Conservation (phyloP, 768 basidiomycete species). For the Rhizopogon rudus region DNA sequence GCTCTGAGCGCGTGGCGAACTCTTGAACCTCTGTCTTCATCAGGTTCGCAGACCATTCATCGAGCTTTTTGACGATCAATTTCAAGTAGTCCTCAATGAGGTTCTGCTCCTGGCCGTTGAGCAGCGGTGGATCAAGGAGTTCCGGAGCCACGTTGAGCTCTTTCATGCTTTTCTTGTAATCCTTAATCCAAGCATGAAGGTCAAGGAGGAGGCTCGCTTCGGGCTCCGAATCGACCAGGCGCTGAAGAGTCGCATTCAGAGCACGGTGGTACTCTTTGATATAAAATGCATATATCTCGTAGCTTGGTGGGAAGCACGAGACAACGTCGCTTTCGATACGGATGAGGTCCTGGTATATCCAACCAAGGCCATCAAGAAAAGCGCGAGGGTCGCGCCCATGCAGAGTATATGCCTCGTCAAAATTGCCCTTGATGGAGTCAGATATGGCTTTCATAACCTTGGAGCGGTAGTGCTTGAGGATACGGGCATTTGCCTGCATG, state of each 20-base stretch:
- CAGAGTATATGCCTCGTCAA: conserved; percentile 61
- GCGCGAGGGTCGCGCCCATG: conserved; percentile 58
- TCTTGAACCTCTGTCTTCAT: conserved; percentile 88
- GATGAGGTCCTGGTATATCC: conserved; percentile 94
- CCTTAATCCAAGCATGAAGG: conserved; percentile 92
- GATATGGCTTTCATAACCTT: conserved; percentile 80
- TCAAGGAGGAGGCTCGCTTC: conserved; percentile 86
- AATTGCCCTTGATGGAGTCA: conserved; percentile 67
- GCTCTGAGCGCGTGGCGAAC: conserved; percentile 76
- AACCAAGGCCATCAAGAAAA: conserved; percentile 76
- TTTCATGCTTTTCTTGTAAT: conserved; percentile 94
- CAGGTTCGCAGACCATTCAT: conserved; percentile 94
- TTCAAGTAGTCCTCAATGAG: conserved; percentile 95
- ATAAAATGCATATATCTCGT: conserved; percentile 81
- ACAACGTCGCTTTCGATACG: conserved; percentile 88
- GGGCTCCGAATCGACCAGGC: conserved; percentile 64
- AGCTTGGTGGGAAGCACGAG: conserved; percentile 88
- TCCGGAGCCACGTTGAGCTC: conserved; percentile 82
- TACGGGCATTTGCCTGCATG: conserved; percentile 86
- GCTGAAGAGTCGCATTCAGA: conserved; percentile 68
- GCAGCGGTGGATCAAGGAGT: conserved; percentile 81
- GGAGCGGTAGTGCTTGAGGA: conserved; percentile 93
- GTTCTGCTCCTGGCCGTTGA: conserved; percentile 90
- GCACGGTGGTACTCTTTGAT: conserved; percentile 89
- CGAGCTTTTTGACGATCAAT: conserved; percentile 90